phyloP scores from a whole-genome alignment of 805 yeast genomes.

The Metschnikowia peoriensis region DNA sequence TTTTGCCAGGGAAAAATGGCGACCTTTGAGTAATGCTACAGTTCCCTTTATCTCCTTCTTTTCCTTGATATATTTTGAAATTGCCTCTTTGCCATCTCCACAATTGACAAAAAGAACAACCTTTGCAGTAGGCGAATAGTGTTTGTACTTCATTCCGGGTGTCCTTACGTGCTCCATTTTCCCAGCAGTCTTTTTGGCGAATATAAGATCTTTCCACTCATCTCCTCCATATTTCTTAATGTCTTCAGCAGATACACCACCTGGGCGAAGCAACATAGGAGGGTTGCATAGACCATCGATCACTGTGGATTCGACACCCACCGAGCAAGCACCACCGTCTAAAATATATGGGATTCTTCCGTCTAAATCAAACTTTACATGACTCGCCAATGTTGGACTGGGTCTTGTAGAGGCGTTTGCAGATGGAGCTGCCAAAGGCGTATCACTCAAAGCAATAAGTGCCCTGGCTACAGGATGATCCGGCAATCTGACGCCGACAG shows the following conservation, averaged over 20 bases:
- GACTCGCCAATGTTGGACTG: constrained; percentile 85
- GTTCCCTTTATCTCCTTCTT: constrained; percentile 21
- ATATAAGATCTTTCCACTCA: constrained; percentile 59
- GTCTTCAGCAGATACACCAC: constrained; percentile 84
- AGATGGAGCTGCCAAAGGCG: constrained; percentile 96
- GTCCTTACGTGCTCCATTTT: constrained; percentile 72
- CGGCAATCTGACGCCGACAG: constrained; percentile 92
- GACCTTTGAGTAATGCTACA: constrained; percentile 53
- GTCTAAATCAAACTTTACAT: constrained; percentile 76
- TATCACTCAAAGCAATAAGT: constrained; percentile 74
- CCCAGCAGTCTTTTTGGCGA: constrained; percentile 68
- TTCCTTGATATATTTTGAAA: constrained; percentile 25
- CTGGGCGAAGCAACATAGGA: constrained; percentile 89
- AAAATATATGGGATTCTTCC: constrained; percentile 80
- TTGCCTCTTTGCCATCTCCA: constrained; percentile 39
- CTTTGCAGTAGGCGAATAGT: constrained; percentile 86
- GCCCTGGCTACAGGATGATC: constrained; percentile 87
- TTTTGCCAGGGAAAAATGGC: constrained; percentile 28
- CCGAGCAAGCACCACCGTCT: constrained; percentile 87
- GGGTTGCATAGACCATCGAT: constrained; percentile 85
- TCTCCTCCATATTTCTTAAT: constrained; percentile 64
- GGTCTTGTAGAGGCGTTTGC: constrained; percentile 97
- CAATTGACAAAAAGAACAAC: constrained; percentile 65
- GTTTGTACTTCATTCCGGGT: constrained; percentile 97
- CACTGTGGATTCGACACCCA: constrained; percentile 94